Evolutionary conservation across 306 rosid genomes (phyloP), one percentile per base, ranked within the genome.

Genomic region (Neltuma alba): DNA sequence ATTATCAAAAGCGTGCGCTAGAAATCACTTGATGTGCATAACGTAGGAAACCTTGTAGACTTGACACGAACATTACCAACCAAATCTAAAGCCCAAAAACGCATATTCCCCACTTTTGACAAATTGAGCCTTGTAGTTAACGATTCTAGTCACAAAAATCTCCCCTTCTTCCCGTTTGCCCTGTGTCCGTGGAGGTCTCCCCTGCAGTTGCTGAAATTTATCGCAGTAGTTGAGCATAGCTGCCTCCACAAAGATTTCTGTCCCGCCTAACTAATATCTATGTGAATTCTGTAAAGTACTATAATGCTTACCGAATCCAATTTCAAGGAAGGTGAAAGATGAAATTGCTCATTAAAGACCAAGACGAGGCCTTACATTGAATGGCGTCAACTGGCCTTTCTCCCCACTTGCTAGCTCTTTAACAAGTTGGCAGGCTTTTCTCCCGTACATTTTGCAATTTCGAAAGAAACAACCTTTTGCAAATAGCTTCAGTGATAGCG

Each of bases 401-500:
- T 92, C 98, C 34, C 83, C 85, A 57, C 63, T 80, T 25, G 93
- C 78, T 57, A 87, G 67, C 86, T 92, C 98, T 85, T 86, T 94
- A 69, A 94, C 93, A 76, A 94, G 84, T 73, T 88, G 93, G 79
- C 88, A 86, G 55, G 90, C 97, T 76, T 87, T 92, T 84, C 89
- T 86, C 33, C 96, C 97, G 62, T 92, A 92, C 98, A 94, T 94
- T 42, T 80, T 86, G 38, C 30, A 72, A 60, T 27, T 36, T 23
- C 64, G 55, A 40, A 52, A 28, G 8, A 30, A 15, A 11, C 11
- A 11, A 9, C 52, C 23, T 52, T 54, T 36, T 7, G 36, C 37
- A 21, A 55, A 55, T 10, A 54, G 40, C 21, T 54, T 47, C 52
- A 62, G 72, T 20, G 34, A 42, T 18, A 57, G 41, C 66, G n/a